Percentiles rank a stretch among this genome's conserved stretches.
These are phyloP conservation scores for Croton setiger DNA, from an alignment of 441 rosid genomes.

Conservation along the genomic window DNA sequence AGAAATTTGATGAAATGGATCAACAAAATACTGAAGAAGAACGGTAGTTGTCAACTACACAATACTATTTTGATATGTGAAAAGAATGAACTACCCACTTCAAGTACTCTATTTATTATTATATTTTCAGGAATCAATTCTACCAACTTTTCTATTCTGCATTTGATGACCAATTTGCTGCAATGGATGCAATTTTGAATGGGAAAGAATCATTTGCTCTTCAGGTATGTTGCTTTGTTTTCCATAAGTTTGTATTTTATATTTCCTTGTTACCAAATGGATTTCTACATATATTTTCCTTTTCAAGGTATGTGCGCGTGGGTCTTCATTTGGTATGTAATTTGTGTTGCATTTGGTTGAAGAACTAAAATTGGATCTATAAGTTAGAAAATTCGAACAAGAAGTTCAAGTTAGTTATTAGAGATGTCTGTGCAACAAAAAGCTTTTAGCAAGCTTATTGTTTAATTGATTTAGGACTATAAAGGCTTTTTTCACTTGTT, in stretches of 20 bases:
- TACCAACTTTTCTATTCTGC: slow-evolving; percentile 66
- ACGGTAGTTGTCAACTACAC: slow-evolving; percentile 38
- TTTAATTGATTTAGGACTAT: not conserved
- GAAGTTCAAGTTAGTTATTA: not conserved
- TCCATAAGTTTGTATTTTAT: not conserved
- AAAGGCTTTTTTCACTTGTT: not conserved
- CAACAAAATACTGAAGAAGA: slow-evolving; percentile 57
- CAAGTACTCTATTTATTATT: slow-evolving; percentile 12
- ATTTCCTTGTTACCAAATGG: slow-evolving; percentile 10
- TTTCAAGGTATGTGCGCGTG: not conserved
- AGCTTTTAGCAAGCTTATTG: not conserved
- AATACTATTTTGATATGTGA: slow-evolving; percentile 12
- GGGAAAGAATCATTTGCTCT: slow-evolving; percentile 73
- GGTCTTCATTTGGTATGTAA: not conserved
- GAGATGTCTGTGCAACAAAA: not conserved
- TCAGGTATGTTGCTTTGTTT: slow-evolving; percentile 43
- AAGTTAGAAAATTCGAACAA: not conserved
- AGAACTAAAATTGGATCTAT: not conserved
- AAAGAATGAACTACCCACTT: slow-evolving; percentile 13
- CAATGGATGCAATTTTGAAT: slow-evolving; percentile 74
- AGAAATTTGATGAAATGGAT: slow-evolving; percentile 82
- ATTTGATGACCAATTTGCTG: slow-evolving; percentile 82
- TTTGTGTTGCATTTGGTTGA: not conserved
- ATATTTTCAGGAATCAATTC: slow-evolving; percentile 59
- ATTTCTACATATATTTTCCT: not conserved